These are phyloP conservation scores for Mrakia frigida DNA, from an alignment of 768 basidiomycete species.

Conservation along the genomic window DNA sequence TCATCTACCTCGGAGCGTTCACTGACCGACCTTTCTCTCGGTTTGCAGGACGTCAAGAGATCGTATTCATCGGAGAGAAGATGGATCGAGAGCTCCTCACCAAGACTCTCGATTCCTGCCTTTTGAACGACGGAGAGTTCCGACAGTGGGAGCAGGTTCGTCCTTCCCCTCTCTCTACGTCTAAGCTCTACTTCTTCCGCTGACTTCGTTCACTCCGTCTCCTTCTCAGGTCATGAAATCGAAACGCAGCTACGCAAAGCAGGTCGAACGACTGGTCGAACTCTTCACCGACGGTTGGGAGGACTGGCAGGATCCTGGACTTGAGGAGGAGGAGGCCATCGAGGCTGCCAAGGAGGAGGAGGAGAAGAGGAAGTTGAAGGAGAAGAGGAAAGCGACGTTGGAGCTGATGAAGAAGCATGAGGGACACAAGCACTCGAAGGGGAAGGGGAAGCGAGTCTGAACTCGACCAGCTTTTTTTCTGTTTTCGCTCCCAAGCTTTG, in stretches of 20 bases:
- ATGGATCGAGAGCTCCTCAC: slow-evolving; percentile 36
- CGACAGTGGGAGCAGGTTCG: slow-evolving; percentile 36
- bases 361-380: neutral
- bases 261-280: slow-evolving; percentile 39
- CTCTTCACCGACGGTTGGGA: slow-evolving; percentile 44
- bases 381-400: slow-evolving; percentile 6
- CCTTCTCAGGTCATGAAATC: slow-evolving; percentile 33
- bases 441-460: neutral
- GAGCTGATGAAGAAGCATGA: slow-evolving; percentile 6
- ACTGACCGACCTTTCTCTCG: too few species aligned
- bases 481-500: neutral
- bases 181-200: neutral
- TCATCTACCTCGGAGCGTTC: too few species aligned
- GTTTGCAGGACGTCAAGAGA: slow-evolving; percentile 33
- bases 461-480: too few species aligned
- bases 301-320: slow-evolving; percentile 36
- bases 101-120: slow-evolving; percentile 37
- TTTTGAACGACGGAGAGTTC: slow-evolving; percentile 42
- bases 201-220: neutral
- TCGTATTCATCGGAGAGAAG: slow-evolving; percentile 37
- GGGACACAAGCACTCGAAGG: slow-evolving; percentile 17
- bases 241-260: slow-evolving; percentile 31
- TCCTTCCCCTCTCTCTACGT: neutral
- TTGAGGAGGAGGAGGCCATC: neutral
- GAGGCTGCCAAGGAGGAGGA: neutral